Evolutionary conservation across 306 rosid genomes (phyloP).

Genomic region (Glycine latifolia): DNA sequence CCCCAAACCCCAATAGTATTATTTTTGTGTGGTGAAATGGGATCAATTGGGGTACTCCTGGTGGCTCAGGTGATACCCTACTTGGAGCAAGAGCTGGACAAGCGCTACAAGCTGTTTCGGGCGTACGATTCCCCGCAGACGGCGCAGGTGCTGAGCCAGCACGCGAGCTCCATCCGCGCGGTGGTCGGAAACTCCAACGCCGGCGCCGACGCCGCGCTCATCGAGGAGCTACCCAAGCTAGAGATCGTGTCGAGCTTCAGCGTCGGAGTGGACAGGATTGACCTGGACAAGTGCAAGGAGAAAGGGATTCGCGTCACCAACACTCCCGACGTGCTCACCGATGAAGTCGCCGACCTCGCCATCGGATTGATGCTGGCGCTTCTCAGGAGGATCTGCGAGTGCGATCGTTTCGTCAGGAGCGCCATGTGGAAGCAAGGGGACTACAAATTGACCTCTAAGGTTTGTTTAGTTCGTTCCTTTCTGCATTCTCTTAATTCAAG

Average conservation of each 20-base stretch:
- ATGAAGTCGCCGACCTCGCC: constrained; percentile 80
- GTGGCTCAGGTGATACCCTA: constrained; percentile 57
- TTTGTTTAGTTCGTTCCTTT: background rate
- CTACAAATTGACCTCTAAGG: constrained; percentile 78
- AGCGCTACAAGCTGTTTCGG: constrained; percentile 72
- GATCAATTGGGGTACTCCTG: constrained; percentile 64
- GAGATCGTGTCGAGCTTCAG: constrained; percentile 83
- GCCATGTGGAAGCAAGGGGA: constrained; percentile 76
- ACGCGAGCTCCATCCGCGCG: constrained; percentile 67
- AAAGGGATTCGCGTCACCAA: constrained; percentile 78
- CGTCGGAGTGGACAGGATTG: constrained; percentile 82
- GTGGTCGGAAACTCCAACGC: constrained; percentile 50
- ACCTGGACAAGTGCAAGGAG: constrained; percentile 60
- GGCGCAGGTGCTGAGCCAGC: constrained; percentile 52
- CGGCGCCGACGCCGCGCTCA: constrained; percentile 69
- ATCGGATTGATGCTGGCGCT: constrained; percentile 67
- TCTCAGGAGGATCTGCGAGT: constrained; percentile 63
- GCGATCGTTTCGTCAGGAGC: constrained; percentile 72
- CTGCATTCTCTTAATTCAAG: no score
- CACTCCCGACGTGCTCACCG: constrained; percentile 88
- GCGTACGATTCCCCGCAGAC: constrained; percentile 49
- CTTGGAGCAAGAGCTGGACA: constrained; percentile 72
- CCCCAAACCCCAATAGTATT: no score
- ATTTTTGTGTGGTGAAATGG: constrained; percentile 50
- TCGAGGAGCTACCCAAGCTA: constrained; percentile 67